Percentiles rank a stretch among this genome's conserved stretches.
Conservation (phyloP, 768 basidiomycete genomes). For the Boletus speciosus region DNA sequence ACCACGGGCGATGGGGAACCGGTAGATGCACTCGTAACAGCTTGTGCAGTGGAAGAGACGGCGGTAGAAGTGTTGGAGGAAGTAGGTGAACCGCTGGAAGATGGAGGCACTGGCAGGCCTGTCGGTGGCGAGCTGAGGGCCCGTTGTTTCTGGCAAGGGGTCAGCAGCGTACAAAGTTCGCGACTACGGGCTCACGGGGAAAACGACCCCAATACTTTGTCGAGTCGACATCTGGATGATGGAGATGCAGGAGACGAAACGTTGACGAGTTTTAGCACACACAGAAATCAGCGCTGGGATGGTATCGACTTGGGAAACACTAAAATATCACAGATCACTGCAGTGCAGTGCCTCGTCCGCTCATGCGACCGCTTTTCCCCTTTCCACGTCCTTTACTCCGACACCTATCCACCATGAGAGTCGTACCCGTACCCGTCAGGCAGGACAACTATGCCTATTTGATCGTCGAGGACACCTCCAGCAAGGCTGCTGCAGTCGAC, state of each 20-base stretch:
- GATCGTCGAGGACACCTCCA: conserved; percentile 63
- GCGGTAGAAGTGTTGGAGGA: background rate
- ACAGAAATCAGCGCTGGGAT: conserved; percentile 1
- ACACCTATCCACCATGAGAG: conserved; percentile 49
- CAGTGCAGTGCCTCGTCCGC: conserved; percentile 17
- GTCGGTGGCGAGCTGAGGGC: no score
- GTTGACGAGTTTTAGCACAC: background rate
- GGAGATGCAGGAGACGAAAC: background rate
- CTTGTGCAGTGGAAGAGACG: background rate
- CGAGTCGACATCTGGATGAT: conserved; percentile 3
- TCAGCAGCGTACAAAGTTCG: background rate
- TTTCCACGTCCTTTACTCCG: conserved; percentile 15
- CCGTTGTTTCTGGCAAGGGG: background rate
- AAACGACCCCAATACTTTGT: no score
- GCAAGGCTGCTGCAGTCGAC: conserved; percentile 75
- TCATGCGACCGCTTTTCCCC: conserved; percentile 9
- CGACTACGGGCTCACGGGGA: conserved; percentile 2
- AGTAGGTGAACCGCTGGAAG: background rate
- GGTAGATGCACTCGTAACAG: background rate
- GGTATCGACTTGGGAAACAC: background rate
- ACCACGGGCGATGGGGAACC: background rate
- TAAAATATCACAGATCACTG: conserved; percentile 11
- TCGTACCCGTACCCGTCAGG: conserved; percentile 76
- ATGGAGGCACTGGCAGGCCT: no score
- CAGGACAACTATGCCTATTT: conserved; percentile 86